Evolutionary conservation across 2,329 filamentous ascomycete species (phyloP).

Genomic region (Aureobasidium musti): DNA sequence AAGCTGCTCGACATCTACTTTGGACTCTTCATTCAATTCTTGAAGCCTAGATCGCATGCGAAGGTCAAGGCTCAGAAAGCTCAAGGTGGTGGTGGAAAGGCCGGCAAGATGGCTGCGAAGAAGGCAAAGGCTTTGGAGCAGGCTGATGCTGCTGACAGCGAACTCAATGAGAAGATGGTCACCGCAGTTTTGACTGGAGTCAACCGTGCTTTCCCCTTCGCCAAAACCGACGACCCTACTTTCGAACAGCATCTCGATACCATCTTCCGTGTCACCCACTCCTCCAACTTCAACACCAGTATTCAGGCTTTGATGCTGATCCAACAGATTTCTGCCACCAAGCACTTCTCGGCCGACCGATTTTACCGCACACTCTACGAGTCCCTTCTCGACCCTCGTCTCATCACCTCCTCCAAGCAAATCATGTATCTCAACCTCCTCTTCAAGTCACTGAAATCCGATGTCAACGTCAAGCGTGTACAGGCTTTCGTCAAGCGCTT

Average conservation of each 20-base stretch:
- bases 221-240: slow-evolving; percentile 73
- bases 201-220: slow-evolving; percentile 93
- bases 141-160: slow-evolving; percentile 51
- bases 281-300: slow-evolving; percentile 97
- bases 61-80: slow-evolving; percentile 42
- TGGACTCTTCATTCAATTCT: slow-evolving; percentile 75
- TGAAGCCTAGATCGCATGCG: slow-evolving; percentile 62
- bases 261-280: slow-evolving; percentile 93
- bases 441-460: slow-evolving; percentile 82
- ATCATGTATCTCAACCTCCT: slow-evolving; percentile 91
- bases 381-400: slow-evolving; percentile 84
- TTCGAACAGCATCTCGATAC: slow-evolving; percentile 90
- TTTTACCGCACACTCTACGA: slow-evolving; percentile 97
- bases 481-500: slow-evolving; percentile 96
- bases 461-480: slow-evolving; percentile 85
- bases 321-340: slow-evolving; percentile 81
- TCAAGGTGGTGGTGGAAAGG: slow-evolving; percentile 58
- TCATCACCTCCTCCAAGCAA: slow-evolving; percentile 90
- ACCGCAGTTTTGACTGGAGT: slow-evolving; percentile 91
- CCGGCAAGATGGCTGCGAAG: slow-evolving; percentile 56
- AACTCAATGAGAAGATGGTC: slow-evolving; percentile 85
- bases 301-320: slow-evolving; percentile 94
- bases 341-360: slow-evolving; percentile 79
- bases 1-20: slow-evolving; percentile 90
- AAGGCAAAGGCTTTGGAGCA: slow-evolving; percentile 47